Evolutionary conservation across 345 rosid genomes (phyloP), one percentile per base, ranked within the genome.

Genomic region (Eucalyptus albens): DNA sequence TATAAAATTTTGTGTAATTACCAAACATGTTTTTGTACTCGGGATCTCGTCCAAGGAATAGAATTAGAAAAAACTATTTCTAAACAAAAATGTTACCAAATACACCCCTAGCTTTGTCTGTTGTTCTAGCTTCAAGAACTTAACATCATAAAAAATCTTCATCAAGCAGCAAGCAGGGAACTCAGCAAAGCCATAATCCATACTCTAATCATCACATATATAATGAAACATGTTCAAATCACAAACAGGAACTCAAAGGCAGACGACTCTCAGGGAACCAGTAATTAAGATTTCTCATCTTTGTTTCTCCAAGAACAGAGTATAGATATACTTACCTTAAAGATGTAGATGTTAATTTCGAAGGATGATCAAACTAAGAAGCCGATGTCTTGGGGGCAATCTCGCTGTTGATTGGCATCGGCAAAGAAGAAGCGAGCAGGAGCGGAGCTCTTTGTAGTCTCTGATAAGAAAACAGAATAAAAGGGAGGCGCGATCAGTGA

Each of bases 31-130:
- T 51, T 53, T 53, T 53, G 0, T 53, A 53, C 56, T 53, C 4
- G 7, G 0, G 24, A 53, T 53, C 21, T 0, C 8, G 0, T 53
- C 24, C 2, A 17, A 3, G 4, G 2, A 53, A 53, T 53, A 53
- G 4, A 17, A 53, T 3, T 3, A 53, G 0, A 51, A 51, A 7
- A 51, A 17, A 3, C 4, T 53, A 53, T 53, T 53, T 53, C 2
- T 7, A 0, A 7, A 53, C 22, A 1, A 3, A 50, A 53, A 53
- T 7, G 56, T 17, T 51, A 3, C 22, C 56, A 51, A 51, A 51
- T 51, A 7, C 9, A 51, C 2, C 2, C 56, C 24, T 3, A 60
- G 40, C 40, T n/a, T 31, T 67, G 40, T 67, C 33, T 5, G 4
- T 62, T 62, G 16, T 62, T 62, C 69, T 62, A 62, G 69, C 31